These are phyloP conservation scores for Talaromyces sp. DNA, from an alignment of 2,329 filamentous ascomycete species.

Conservation along the genomic window DNA sequence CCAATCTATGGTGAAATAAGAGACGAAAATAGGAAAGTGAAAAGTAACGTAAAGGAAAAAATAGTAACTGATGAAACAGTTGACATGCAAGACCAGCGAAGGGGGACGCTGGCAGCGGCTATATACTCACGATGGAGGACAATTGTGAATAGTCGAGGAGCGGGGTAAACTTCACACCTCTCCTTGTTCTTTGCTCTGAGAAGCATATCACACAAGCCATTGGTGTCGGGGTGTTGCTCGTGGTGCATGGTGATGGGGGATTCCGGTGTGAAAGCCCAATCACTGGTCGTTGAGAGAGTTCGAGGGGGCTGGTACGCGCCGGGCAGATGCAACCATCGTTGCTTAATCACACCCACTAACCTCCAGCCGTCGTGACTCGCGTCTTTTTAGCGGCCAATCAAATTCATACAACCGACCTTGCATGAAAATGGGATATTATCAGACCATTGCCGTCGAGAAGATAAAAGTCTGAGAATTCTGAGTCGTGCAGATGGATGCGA, in stretches of 20 bases:
- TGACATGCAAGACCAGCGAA: slow-evolving; percentile 13
- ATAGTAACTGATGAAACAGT: slow-evolving; percentile 21
- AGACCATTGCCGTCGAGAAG: not conserved
- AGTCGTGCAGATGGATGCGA: not conserved
- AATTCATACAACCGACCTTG: not conserved
- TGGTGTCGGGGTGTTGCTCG: slow-evolving; percentile 7
- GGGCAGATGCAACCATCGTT: slow-evolving; percentile 11
- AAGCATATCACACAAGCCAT: not conserved
- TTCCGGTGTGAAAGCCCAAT: slow-evolving; percentile 5
- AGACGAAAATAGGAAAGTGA: slow-evolving; percentile 33
- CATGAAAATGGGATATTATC: not conserved
- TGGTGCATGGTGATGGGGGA: slow-evolving; percentile 10
- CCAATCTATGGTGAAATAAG: slow-evolving; percentile 37
- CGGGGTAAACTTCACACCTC: slow-evolving; percentile 9
- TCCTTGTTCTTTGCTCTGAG: not conserved
- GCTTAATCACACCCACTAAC: slow-evolving; percentile 8
- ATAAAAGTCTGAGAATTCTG: not conserved
- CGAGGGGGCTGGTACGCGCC: slow-evolving; percentile 13
- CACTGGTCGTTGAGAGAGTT: not conserved
- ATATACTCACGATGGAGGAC: slow-evolving; percentile 26
- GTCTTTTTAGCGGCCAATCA: slow-evolving; percentile 4
- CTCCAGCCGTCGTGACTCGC: not conserved
- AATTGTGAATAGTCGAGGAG: slow-evolving; percentile 16
- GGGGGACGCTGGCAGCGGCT: slow-evolving; percentile 28
- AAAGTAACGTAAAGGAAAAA: slow-evolving; percentile 23